phyloP scores from a whole-genome alignment of 1,139 yeast species.

The Yamadazyma aaseri region DNA sequence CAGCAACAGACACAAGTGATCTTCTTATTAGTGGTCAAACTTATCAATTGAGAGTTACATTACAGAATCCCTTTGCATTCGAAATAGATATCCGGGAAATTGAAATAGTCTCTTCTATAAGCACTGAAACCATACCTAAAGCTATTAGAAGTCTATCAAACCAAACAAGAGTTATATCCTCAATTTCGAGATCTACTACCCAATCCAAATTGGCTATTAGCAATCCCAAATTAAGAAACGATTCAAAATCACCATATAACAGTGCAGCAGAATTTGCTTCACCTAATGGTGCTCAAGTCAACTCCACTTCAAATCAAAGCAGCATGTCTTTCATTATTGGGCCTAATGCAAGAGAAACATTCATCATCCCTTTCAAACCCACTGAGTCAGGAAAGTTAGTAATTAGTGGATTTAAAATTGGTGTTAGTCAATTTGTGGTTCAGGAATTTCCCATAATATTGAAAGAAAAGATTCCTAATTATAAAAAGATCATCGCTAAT shows the following conservation, averaged over 20 bases:
- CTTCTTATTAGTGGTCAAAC: constrained; percentile 56
- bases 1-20: constrained; percentile 16
- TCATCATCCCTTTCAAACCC: constrained; percentile 38
- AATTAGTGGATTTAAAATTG: constrained; percentile 32
- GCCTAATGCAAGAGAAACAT: constrained; percentile 30
- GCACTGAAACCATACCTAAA: constrained; percentile 27
- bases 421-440: constrained; percentile 27
- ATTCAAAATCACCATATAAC: constrained; percentile 6
- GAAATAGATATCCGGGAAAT: constrained; percentile 63
- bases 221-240: constrained; percentile 13
- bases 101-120: constrained; percentile 36
- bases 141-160: constrained; percentile 8
- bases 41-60: constrained; percentile 49
- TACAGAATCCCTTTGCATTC: constrained; percentile 83
- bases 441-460: constrained; percentile 33
- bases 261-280: neutral
- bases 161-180: constrained; percentile 5
- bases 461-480: constrained; percentile 18
- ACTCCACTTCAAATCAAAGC: constrained; percentile 2
- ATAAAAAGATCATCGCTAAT: constrained; percentile 2
- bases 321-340: constrained; percentile 19
- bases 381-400: constrained; percentile 28
- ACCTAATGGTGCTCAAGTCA: constrained; percentile 2
- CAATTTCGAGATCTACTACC: constrained; percentile 5
- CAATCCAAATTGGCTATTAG: constrained; percentile 10